These are phyloP conservation scores for Mrakia blollopis DNA, from an alignment of 768 basidiomycete species.

Conservation along the genomic window DNA sequence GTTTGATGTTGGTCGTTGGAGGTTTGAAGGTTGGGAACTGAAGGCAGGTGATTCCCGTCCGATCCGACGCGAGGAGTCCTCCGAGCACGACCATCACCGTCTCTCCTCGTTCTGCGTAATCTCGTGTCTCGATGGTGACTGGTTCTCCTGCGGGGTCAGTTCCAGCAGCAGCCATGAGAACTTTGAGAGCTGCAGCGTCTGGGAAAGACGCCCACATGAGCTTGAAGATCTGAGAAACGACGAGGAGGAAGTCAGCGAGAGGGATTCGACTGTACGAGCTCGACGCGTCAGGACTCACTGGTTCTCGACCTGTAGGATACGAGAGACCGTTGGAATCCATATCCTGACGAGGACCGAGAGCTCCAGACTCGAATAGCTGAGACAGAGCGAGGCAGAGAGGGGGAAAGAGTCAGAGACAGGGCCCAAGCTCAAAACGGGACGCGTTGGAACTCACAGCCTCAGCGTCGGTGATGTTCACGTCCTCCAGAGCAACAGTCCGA, in stretches of 20 bases:
- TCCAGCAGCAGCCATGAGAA: constrained; percentile 44
- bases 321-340: constrained; percentile 57
- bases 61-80: constrained; percentile 57
- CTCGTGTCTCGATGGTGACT: constrained; percentile 40
- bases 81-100: constrained; percentile 71
- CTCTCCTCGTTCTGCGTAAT: constrained; percentile 56
- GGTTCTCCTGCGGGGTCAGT: constrained; percentile 38
- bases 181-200: constrained; percentile 47
- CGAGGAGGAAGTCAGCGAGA: too few relatives aligned
- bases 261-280: too few relatives aligned
- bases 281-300: constrained; percentile 38
- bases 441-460: constrained; percentile 36
- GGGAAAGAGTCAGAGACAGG: neutral
- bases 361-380: constrained; percentile 44
- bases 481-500: constrained; percentile 55
- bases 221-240: constrained; percentile 58
- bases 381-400: neutral
- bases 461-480: constrained; percentile 48
- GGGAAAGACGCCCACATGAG: constrained; percentile 76
- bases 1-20: constrained; percentile 35
- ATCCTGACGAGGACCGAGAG: constrained; percentile 35
- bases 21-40: constrained; percentile 54
- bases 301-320: constrained; percentile 52
- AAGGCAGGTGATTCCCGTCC: constrained; percentile 62
- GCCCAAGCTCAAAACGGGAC: neutral